Evolutionary conservation across 2,329 filamentous ascomycete species (phyloP).

Genomic region (Paecilomyces formosus): DNA sequence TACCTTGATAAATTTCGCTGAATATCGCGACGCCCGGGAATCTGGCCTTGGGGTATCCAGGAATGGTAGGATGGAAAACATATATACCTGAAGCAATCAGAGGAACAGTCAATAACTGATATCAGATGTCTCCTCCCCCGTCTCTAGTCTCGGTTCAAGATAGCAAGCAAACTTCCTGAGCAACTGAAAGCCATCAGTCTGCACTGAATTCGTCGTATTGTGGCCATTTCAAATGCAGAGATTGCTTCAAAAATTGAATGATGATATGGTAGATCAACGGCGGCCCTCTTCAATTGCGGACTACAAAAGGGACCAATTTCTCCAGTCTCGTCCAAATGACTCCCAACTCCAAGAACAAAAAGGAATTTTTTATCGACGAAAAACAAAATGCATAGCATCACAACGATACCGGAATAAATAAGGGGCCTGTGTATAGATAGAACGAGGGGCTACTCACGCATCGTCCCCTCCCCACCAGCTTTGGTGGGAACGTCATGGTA

Average conservation of each 20-base stretch:
- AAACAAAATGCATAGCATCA: not conserved
- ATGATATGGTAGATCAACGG: not conserved
- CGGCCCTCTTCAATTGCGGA: not conserved
- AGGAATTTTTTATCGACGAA: too few species aligned
- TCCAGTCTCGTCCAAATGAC: not conserved
- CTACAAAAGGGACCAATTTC: not conserved
- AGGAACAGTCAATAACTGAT: not conserved
- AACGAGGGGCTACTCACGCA: conserved; percentile 39
- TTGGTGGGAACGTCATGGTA: conserved; percentile 54
- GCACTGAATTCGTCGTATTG: not conserved
- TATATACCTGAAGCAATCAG: conserved; percentile 60
- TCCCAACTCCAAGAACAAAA: not conserved
- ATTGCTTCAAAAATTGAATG: not conserved
- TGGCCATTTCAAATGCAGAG: not conserved
- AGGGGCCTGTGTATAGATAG: conserved; percentile 1
- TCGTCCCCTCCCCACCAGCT: conserved; percentile 47
- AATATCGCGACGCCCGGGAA: conserved; percentile 87
- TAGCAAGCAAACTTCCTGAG: not conserved
- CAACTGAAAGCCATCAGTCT: not conserved
- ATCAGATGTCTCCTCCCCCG: not conserved
- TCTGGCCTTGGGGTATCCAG: conserved; percentile 79
- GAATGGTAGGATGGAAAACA: conserved; percentile 76
- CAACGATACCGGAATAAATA: not conserved
- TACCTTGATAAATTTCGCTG: conserved; percentile 93
- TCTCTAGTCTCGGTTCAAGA: not conserved